These are phyloP conservation scores for Paecilomyces variotii DNA, from an alignment of 2,329 filamentous ascomycete genomes.

Conservation along the genomic window DNA sequence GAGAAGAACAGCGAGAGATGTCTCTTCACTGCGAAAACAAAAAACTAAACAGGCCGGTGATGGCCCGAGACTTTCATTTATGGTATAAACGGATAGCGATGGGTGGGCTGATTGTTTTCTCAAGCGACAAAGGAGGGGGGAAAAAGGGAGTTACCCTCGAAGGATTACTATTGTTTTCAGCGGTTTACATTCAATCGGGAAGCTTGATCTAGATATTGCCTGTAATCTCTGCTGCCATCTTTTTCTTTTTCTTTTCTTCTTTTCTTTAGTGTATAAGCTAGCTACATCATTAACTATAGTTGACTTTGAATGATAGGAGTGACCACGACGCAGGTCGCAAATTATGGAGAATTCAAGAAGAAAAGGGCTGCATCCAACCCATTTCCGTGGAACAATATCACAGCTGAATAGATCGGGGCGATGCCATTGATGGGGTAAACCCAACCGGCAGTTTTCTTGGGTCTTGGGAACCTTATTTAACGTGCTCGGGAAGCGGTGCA, in stretches of 20 bases:
- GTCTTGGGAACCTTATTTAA: not conserved
- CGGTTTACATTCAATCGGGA: not conserved
- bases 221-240: not conserved
- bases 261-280: not conserved
- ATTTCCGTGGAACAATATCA: not conserved
- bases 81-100: not conserved
- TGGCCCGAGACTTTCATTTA: not conserved
- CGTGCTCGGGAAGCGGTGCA: not conserved
- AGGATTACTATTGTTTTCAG: not conserved
- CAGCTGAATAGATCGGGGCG: not conserved
- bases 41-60: not conserved
- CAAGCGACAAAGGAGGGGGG: not conserved
- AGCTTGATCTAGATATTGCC: not conserved
- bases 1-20: slow-evolving; percentile 7
- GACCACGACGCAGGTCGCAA: not conserved
- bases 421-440: not conserved
- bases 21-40: not conserved
- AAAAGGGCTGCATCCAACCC: not conserved
- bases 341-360: not conserved
- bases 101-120: not conserved
- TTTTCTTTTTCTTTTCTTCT: not conserved
- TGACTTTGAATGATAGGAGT: not conserved
- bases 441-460: not conserved
- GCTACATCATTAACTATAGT: not conserved
- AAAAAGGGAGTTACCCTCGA: not conserved